Evolutionary conservation across 2,329 filamentous ascomycete species (phyloP).

Genomic region (Chrysosphaeria jannelii): DNA sequence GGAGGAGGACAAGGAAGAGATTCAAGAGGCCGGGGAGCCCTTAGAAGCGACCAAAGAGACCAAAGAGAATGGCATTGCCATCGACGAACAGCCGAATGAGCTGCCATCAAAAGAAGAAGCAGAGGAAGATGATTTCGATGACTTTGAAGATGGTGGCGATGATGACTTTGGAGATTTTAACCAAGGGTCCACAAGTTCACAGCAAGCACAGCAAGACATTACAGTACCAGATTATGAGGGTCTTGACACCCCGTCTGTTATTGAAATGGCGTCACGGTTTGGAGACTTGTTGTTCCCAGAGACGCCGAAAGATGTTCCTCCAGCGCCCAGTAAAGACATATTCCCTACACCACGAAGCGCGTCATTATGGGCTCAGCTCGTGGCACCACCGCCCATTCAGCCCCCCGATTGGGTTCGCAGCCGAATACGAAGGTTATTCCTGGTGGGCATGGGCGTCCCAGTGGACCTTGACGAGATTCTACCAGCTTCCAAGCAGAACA

Average conservation of each 20-base stretch:
- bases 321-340: conserved; percentile 24
- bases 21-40: conserved; percentile 2
- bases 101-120: conserved; percentile 6
- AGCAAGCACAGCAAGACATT: conserved; percentile 5
- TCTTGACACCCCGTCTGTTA: conserved; percentile 27
- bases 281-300: conserved; percentile 34
- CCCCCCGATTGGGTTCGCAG: conserved; percentile 96
- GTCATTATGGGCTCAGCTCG: conserved; percentile 86
- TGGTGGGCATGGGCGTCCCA: conserved; percentile 83
- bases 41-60: conserved; percentile 5
- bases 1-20: conserved; percentile 1
- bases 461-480: conserved; percentile 94
- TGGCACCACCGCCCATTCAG: conserved; percentile 76
- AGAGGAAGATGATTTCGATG: conserved; percentile 19
- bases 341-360: conserved; percentile 67
- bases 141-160: conserved; percentile 26
- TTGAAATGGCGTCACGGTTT: conserved; percentile 30
- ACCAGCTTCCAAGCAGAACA: conserved; percentile 92
- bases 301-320: conserved; percentile 18
- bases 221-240: conserved; percentile 37
- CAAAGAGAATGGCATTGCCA: background rate
- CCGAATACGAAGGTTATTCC: conserved; percentile 74
- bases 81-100: background rate
- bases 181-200: conserved; percentile 32
- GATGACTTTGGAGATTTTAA: conserved; percentile 41